Evolutionary conservation across 306 rosid species (phyloP).

Genomic region (Begonia loranthoides): DNA sequence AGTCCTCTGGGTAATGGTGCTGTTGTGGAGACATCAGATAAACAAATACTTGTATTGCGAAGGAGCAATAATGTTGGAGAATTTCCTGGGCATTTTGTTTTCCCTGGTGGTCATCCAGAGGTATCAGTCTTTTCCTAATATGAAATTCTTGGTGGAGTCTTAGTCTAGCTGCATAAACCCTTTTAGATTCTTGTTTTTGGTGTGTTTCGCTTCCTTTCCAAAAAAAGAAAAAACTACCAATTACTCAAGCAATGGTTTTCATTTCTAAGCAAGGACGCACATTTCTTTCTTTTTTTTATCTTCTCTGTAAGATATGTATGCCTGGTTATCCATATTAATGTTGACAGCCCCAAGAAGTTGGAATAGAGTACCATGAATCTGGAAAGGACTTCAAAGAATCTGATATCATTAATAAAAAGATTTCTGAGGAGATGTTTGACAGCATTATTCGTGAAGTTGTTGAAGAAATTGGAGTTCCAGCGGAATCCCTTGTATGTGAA

Average conservation of each 20-base stretch:
- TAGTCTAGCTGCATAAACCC: background rate
- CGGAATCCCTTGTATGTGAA: conserved; percentile 64
- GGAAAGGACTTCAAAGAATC: conserved; percentile 32
- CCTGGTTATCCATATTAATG: conserved; percentile 9
- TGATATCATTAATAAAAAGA: conserved; percentile 17
- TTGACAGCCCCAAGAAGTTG: conserved; percentile 78
- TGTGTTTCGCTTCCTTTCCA: no score
- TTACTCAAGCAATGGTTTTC: background rate
- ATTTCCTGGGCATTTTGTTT: conserved; percentile 84
- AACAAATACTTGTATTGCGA: conserved; percentile 54
- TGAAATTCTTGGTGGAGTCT: conserved; percentile 1
- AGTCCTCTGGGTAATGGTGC: conserved; percentile 96
- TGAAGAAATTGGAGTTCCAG: conserved; percentile 91
- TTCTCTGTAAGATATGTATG: no score
- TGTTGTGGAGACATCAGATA: conserved; percentile 73
- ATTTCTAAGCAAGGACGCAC: background rate
- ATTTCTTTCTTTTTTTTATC: no score
- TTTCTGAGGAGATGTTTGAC: conserved; percentile 78
- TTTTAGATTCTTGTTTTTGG: background rate
- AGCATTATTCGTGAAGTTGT: conserved; percentile 89
- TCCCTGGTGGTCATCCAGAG: conserved; percentile 99
- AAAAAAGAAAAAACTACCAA: no score
- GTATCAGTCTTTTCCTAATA: conserved; percentile 16
- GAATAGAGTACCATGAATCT: conserved; percentile 36
- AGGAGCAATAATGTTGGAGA: conserved; percentile 90